A percentile compares a stretch with the other conserved stretches of the same genome.
Evolutionary conservation across 169 alveolate genomes (phyloP).

Genomic region (Theileria luwenshuni): DNA sequence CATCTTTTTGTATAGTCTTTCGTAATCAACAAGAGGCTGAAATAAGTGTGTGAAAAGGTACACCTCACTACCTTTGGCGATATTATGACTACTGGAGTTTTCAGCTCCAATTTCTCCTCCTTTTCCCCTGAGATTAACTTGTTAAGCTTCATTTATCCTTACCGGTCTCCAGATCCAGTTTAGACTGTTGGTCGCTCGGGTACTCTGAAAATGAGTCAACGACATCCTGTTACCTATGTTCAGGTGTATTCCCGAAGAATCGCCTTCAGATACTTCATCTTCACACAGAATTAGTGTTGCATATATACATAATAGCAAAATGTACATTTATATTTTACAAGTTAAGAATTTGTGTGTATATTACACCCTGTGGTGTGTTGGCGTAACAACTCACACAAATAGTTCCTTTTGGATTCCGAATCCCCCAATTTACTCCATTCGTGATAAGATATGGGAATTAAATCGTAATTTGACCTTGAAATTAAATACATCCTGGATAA

Average conservation of each 20-base stretch:
- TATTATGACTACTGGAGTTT: conserved; percentile 67
- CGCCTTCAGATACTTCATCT: neutral
- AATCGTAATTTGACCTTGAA: conserved; percentile 3
- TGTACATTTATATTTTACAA: conserved; percentile 18
- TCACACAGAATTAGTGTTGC: conserved; percentile 10
- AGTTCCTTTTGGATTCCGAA: neutral
- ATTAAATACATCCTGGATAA: conserved; percentile 26
- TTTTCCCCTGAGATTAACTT: conserved; percentile 4
- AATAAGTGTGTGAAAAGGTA: neutral
- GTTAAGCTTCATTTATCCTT: neutral
- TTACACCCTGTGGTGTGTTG: conserved; percentile 14
- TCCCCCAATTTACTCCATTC: conserved; percentile 10
- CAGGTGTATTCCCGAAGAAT: conserved; percentile 51
- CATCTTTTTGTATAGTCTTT: conserved; percentile 65
- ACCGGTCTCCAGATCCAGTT: conserved; percentile 59
- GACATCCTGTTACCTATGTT: conserved; percentile 44
- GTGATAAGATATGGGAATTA: conserved; percentile 28
- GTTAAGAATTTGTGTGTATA: no score
- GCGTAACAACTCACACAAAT: neutral
- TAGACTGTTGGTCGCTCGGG: conserved; percentile 50
- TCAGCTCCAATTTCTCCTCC: conserved; percentile 23
- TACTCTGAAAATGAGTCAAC: conserved; percentile 18
- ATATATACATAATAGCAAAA: conserved; percentile 3
- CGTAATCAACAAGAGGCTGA: conserved; percentile 68
- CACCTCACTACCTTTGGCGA: conserved; percentile 59